Conservation (phyloP, 2,329 filamentous ascomycete genomes). For the Colletotrichum lupini region DNA sequence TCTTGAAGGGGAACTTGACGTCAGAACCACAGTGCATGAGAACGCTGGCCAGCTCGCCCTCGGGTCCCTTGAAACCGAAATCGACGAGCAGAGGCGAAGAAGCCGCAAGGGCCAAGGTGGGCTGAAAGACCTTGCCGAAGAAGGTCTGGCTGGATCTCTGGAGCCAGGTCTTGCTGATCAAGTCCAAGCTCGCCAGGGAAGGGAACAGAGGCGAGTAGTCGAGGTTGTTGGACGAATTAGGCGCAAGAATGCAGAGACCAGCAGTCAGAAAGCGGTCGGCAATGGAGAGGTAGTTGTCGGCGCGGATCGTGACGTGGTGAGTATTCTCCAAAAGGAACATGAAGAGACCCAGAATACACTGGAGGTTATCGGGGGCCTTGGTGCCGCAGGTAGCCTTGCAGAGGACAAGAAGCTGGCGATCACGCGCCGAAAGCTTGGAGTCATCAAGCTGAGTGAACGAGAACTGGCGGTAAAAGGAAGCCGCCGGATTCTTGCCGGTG, state of each 20-base stretch:
- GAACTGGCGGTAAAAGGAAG: background rate
- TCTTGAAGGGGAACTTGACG: conserved; percentile 1
- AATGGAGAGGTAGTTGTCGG: background rate
- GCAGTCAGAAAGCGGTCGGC: background rate
- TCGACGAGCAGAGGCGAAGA: background rate
- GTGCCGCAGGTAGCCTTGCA: background rate
- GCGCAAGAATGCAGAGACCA: background rate
- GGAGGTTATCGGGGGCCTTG: background rate
- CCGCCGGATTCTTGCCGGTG: background rate
- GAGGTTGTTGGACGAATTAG: background rate
- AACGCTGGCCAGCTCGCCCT: background rate
- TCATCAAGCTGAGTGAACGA: background rate
- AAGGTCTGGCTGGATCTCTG: background rate
- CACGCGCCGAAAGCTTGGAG: background rate
- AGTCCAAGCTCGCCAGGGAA: background rate
- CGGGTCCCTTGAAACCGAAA: background rate
- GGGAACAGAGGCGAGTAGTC: background rate
- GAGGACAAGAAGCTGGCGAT: conserved; percentile 11
- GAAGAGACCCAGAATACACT: conserved; percentile 9
- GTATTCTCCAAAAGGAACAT: conserved; percentile 1
- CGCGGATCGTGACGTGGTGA: background rate
- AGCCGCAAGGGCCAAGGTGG: background rate
- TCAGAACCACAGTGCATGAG: background rate
- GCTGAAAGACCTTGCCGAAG: background rate
- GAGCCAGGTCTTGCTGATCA: background rate